phyloP scores from a whole-genome alignment of 768 basidiomycete genomes.

The Lentinula sp. region DNA sequence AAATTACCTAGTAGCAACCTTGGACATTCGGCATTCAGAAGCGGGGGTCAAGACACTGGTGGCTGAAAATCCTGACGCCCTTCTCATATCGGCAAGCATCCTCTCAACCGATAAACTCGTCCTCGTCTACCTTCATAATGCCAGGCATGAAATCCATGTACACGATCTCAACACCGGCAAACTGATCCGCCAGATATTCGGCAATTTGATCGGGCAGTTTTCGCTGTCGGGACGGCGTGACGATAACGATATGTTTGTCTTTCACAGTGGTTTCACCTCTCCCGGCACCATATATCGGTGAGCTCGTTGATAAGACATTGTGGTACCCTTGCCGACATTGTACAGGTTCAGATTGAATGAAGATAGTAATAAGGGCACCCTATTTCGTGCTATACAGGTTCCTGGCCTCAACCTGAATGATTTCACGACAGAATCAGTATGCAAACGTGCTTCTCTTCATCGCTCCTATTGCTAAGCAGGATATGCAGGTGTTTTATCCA shows the following conservation, averaged over 20 bases:
- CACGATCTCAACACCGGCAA: background rate
- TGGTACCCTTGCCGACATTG: background rate
- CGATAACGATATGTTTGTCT: conserved; percentile 2
- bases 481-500: background rate
- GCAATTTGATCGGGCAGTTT: background rate
- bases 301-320: background rate
- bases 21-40: background rate
- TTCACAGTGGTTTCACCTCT: conserved; percentile 1
- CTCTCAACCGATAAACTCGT: background rate
- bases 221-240: background rate
- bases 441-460: background rate
- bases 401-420: background rate
- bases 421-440: conserved; percentile 1
- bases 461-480: background rate
- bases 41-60: background rate
- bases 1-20: background rate
- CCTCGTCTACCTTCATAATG: conserved; percentile 2
- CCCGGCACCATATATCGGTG: conserved; percentile 1
- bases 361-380: background rate
- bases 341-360: background rate
- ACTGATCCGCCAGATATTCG: background rate
- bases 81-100: conserved; percentile 3
- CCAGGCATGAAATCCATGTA: conserved; percentile 1
- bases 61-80: background rate
- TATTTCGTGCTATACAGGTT: background rate